Conservation (phyloP, 106 monocot genomes). For the Amphibolis antarctica region DNA sequence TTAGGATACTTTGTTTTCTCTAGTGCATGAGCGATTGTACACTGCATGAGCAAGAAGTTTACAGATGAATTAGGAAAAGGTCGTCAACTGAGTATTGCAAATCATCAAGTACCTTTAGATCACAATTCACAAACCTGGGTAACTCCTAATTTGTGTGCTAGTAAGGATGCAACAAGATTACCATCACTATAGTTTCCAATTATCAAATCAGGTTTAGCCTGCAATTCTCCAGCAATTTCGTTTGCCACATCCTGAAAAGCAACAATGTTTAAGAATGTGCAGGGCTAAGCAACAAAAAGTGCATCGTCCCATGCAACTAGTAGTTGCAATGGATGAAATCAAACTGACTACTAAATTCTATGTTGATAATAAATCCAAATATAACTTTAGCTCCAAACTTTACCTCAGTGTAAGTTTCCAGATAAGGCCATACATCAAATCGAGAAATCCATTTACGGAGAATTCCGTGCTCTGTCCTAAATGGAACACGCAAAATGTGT, state of each 20-base stretch:
- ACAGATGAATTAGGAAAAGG: slow-evolving; percentile 20
- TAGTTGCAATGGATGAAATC: no score
- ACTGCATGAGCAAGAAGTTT: slow-evolving; percentile 43
- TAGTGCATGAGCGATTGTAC: slow-evolving; percentile 26
- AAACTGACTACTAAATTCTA: no score
- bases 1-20: slow-evolving; percentile 30
- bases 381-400: background rate
- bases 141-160: slow-evolving; percentile 26
- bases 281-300: no score
- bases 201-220: slow-evolving; percentile 84
- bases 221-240: slow-evolving; percentile 63
- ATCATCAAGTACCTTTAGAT: background rate
- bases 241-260: slow-evolving; percentile 71
- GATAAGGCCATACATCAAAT: slow-evolving; percentile 89
- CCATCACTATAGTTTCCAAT: slow-evolving; percentile 63
- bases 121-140: slow-evolving; percentile 9
- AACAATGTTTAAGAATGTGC: background rate
- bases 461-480: slow-evolving; percentile 67
- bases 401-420: slow-evolving; percentile 86
- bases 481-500: slow-evolving; percentile 65
- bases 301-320: no score
- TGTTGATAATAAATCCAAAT: background rate
- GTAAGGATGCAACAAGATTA: slow-evolving; percentile 22
- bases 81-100: background rate
- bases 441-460: slow-evolving; percentile 91